A percentile compares a stretch with the other conserved stretches of the same genome.
Evolutionary conservation across 2,329 filamentous ascomycete genomes (phyloP).

Genomic region (Calonectria leucothoes): DNA sequence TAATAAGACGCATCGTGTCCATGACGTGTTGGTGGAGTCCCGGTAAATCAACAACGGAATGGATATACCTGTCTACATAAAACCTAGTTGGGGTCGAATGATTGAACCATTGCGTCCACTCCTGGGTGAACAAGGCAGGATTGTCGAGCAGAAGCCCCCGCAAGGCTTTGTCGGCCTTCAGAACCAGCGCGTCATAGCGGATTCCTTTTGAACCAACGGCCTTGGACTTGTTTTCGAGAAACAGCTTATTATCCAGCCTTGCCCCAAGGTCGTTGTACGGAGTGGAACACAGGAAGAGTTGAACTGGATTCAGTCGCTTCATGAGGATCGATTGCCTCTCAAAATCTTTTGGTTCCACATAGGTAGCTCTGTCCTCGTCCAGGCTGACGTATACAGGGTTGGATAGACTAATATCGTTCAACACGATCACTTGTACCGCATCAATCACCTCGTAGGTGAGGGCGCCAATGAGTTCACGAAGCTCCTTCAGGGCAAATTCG

Average conservation of each 20-base stretch:
- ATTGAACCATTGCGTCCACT: slow-evolving; percentile 23
- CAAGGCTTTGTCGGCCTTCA: slow-evolving; percentile 19
- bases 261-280: slow-evolving; percentile 47
- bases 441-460: slow-evolving; percentile 30
- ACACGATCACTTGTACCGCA: slow-evolving; percentile 26
- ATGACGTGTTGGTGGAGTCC: slow-evolving; percentile 38
- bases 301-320: slow-evolving; percentile 25
- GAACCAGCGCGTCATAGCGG: slow-evolving; percentile 8
- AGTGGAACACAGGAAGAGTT: slow-evolving; percentile 46
- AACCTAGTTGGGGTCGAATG: background rate
- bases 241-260: slow-evolving; percentile 25
- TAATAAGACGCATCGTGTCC: slow-evolving; percentile 31
- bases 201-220: background rate
- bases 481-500: slow-evolving; percentile 22
- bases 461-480: slow-evolving; percentile 38
- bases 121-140: background rate
- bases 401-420: background rate
- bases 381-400: slow-evolving; percentile 27
- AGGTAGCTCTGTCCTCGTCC: slow-evolving; percentile 52
- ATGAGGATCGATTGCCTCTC: slow-evolving; percentile 20
- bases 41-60: slow-evolving; percentile 31
- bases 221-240: slow-evolving; percentile 4
- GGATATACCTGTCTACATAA: background rate
- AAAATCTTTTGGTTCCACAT: slow-evolving; percentile 48
- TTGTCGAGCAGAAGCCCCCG: slow-evolving; percentile 17